Evolutionary conservation across 257 asterid species (phyloP).

Genomic region (Mentha longifolia): DNA sequence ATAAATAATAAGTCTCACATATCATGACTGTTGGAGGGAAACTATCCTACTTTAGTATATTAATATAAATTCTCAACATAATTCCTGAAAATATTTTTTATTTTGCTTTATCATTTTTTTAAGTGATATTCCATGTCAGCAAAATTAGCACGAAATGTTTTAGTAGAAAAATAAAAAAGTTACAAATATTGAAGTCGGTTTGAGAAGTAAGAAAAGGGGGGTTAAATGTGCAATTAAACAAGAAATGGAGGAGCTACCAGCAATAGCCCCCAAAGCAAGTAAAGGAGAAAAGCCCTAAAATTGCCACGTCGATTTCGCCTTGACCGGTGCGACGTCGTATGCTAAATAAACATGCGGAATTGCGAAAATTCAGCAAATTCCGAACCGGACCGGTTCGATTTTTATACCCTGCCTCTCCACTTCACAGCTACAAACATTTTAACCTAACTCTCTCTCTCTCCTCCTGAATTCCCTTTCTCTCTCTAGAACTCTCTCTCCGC

Average conservation of each 20-base stretch:
- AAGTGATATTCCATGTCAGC: too few relatives aligned
- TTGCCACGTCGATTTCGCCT: conserved; percentile 22
- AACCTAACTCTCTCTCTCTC: conserved; percentile 26
- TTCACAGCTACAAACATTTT: background rate
- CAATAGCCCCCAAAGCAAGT: background rate
- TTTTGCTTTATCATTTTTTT: too few relatives aligned
- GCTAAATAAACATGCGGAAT: background rate
- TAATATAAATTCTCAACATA: too few relatives aligned
- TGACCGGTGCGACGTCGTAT: conserved; percentile 32
- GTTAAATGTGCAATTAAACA: background rate
- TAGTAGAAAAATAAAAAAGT: too few relatives aligned
- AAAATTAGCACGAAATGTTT: too few relatives aligned
- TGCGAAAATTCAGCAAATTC: conserved; percentile 20
- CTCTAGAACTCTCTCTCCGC: conserved; percentile 20
- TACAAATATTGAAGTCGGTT: background rate
- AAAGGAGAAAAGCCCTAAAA: background rate
- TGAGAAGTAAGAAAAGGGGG: background rate
- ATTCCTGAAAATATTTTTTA: too few relatives aligned
- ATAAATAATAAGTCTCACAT: too few relatives aligned
- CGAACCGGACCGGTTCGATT: conserved; percentile 18
- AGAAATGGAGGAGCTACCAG: background rate
- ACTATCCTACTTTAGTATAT: too few relatives aligned
- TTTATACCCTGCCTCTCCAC: conserved; percentile 21
- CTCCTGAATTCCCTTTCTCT: background rate
- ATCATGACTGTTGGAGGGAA: too few relatives aligned